Evolutionary conservation across 768 basidiomycete species (phyloP).

Genomic region (Cystobasidium onofrii): DNA sequence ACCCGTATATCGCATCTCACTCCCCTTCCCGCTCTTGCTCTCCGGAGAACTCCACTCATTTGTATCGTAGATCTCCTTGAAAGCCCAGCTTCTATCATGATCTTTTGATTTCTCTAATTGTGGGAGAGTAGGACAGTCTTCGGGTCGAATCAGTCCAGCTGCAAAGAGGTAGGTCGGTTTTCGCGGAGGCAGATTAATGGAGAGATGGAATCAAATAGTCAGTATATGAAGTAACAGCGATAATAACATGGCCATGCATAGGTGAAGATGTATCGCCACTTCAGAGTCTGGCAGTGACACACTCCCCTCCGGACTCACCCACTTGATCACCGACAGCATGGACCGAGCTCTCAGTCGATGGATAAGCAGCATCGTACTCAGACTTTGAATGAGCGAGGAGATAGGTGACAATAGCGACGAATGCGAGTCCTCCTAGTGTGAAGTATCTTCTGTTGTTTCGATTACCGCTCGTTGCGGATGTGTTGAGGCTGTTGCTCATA

Average conservation of each 20-base stretch:
- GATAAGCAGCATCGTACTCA: background rate
- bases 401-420: background rate
- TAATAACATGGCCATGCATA: too few relatives aligned
- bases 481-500: background rate
- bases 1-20: slow-evolving; percentile 9
- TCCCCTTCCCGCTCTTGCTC: background rate
- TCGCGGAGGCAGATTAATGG: background rate
- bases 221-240: too few relatives aligned
- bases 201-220: background rate
- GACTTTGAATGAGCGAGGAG: background rate
- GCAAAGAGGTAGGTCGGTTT: background rate
- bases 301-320: background rate
- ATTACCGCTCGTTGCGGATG: background rate
- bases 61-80: background rate
- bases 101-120: background rate
- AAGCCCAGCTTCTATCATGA: slow-evolving; percentile 10
- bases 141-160: background rate
- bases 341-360: too few relatives aligned
- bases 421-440: background rate
- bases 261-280: too few relatives aligned
- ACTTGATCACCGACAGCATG: background rate
- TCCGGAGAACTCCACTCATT: slow-evolving; percentile 6
- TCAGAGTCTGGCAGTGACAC: too few relatives aligned
- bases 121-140: background rate
- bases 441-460: too few relatives aligned